Percentiles rank a stretch among this genome's conserved stretches.
phyloP scores from a whole-genome alignment of 2,329 filamentous ascomycete genomes.

The Monosporascus sp. region DNA sequence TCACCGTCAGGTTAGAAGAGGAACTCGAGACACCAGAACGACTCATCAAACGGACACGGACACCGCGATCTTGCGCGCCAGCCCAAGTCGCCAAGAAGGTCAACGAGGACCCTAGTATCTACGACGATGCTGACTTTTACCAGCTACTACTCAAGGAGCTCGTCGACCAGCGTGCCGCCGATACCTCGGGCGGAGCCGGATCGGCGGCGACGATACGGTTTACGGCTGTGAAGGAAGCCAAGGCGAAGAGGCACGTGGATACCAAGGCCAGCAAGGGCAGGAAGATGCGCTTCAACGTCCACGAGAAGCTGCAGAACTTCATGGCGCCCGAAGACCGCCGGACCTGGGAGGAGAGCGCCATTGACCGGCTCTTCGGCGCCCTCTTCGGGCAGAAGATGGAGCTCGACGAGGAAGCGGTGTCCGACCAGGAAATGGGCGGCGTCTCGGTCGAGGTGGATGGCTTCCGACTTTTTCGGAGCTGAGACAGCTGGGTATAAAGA shows the following conservation, averaged over 20 bases:
- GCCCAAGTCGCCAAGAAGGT: conserved; percentile 56
- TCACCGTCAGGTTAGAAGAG: conserved; percentile 63
- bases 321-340: conserved; percentile 87
- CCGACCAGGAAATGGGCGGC: conserved; percentile 45
- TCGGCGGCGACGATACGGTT: conserved; percentile 53
- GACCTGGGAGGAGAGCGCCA: conserved; percentile 73
- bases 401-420: conserved; percentile 53
- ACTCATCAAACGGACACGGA: conserved; percentile 62
- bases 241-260: conserved; percentile 79
- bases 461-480: conserved; percentile 44
- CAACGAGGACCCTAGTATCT: conserved; percentile 59
- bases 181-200: conserved; percentile 45
- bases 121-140: conserved; percentile 95
- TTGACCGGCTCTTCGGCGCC: conserved; percentile 71
- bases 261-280: conserved; percentile 92
- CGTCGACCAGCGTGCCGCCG: conserved; percentile 78
- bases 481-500: conserved; percentile 1
- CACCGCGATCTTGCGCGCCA: conserved; percentile 72
- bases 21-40: conserved; percentile 64
- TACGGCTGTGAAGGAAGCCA: conserved; percentile 68
- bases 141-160: conserved; percentile 88
- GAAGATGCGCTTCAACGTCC: conserved; percentile 89
- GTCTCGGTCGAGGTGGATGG: conserved; percentile 48
- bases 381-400: conserved; percentile 66
- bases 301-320: conserved; percentile 97